These are phyloP conservation scores for Aegilops speltoides DNA, from an alignment of 176 grass and related monocot species.

Conservation along the genomic window DNA sequence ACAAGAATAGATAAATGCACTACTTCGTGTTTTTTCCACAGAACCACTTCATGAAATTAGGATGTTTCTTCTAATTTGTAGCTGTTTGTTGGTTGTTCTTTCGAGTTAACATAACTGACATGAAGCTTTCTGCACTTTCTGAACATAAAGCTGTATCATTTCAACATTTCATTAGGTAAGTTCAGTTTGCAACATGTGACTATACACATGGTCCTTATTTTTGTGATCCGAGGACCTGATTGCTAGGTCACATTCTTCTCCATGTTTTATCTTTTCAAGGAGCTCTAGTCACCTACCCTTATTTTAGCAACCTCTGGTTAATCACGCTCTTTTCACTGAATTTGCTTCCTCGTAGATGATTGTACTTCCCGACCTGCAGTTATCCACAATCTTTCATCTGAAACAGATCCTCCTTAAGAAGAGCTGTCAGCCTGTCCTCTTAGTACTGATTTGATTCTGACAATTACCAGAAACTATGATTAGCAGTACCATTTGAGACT, in stretches of 20 bases:
- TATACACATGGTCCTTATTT: neutral
- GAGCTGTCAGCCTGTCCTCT: conserved; percentile 13
- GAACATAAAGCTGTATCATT: neutral
- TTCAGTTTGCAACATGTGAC: neutral
- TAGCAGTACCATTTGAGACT: neutral
- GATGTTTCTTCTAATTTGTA: neutral
- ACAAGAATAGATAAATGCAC: neutral
- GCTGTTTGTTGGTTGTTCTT: neutral
- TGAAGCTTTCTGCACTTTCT: neutral
- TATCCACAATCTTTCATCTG: neutral
- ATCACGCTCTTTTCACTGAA: neutral
- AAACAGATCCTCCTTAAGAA: neutral
- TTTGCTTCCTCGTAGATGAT: neutral
- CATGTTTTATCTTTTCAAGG: neutral
- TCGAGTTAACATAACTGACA: neutral
- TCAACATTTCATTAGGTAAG: conserved; percentile 8
- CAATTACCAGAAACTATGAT: neutral
- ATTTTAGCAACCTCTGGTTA: neutral
- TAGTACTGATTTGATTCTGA: neutral
- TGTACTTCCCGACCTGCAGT: neutral
- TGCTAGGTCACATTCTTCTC: neutral
- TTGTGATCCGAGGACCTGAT: neutral
- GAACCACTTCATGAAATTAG: neutral
- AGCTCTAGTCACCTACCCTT: neutral
- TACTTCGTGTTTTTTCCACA: neutral